Evolutionary conservation across 768 basidiomycete species (phyloP).

Genomic region (Plicaturopsis crispa): DNA sequence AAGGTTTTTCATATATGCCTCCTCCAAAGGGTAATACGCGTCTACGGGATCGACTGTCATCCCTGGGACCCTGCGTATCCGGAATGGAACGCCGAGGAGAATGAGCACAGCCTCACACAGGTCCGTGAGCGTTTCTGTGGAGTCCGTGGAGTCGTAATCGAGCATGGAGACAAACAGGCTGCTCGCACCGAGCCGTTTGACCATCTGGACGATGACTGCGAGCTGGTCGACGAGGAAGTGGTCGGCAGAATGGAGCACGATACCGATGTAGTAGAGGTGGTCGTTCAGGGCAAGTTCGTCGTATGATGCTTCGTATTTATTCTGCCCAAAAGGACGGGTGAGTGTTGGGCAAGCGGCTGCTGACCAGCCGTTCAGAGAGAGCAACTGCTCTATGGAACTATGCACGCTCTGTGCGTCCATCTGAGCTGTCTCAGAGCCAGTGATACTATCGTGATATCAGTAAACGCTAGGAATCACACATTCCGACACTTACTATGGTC

Average conservation of each 20-base stretch:
- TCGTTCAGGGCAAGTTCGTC: constrained; percentile 81
- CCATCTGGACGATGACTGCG: constrained; percentile 94
- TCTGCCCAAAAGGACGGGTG: constrained; percentile 90
- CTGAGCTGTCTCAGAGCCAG: constrained; percentile 74
- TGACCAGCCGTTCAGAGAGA: constrained; percentile 98
- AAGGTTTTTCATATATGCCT: constrained; percentile 89
- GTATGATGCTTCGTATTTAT: constrained; percentile 78
- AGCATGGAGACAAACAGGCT: constrained; percentile 97
- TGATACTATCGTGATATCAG: constrained; percentile 44
- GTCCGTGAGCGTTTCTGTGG: constrained; percentile 90
- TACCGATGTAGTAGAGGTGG: constrained; percentile 89
- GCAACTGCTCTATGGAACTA: constrained; percentile 83
- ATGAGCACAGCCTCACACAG: constrained; percentile 93
- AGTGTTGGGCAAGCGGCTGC: constrained; percentile 92
- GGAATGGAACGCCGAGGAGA: constrained; percentile 86
- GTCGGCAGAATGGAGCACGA: constrained; percentile 96
- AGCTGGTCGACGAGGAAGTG: constrained; percentile 99
- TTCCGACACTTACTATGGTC: constrained; percentile 78
- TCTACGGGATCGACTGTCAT: constrained; percentile 88
- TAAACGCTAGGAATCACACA: not conserved
- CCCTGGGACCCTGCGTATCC: constrained; percentile 84
- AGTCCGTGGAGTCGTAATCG: constrained; percentile 93
- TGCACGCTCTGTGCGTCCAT: constrained; percentile 88
- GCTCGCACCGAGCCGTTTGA: constrained; percentile 78
- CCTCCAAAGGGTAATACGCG: constrained; percentile 93